Base-by-base conservation (phyloP, 2,329 filamentous ascomycete species). In the Cryphonectria radicalis region DNA sequence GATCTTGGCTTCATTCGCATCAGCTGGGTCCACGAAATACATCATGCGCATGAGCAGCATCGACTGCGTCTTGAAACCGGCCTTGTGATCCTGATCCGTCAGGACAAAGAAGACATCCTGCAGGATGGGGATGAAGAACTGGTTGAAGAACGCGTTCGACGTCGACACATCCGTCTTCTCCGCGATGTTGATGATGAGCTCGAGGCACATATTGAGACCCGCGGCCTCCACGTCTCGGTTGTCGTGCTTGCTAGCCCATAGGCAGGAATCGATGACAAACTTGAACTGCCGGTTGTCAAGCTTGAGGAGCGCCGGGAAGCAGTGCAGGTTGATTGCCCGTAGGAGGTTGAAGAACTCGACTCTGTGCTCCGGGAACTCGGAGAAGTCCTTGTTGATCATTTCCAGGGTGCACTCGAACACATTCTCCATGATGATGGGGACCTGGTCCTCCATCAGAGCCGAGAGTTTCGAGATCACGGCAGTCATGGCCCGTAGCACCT, bases 301-400 rank as follows among this genome's bases (percentile, higher is more conserved):
- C 82, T 97, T 97, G 75, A 99, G 87, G 32, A 99, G 88, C 0
- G 96, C 90, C 64, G 94, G 94, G 90, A 99, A 99, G 83, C 96
- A 99, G 81, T 97, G 94, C 64, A 98, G 85, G 82, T 99, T 99
- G 84, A 99, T 98, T 19, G 95, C 93, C 76, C 97, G 90, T 53
- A 99, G 88, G 35, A 99, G 89, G 82, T 97, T 98, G 88, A 99
- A 99, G 83, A 99, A 99, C 81, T 98, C 95, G n/a, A 99, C 96
- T 71, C 97, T 92, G 80, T 99, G 96, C 81, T 99, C 96, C 0
- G 96, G 96, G 81, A 97, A 99, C 80, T 99, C 96, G 63, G 97
- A 98, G 82, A 99, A 99, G 82, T 99, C 96, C 84, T 99, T 99
- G 89, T 98, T 99, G 84, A 99, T 99, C 96, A 99, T 99, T 78